phyloP scores from a whole-genome alignment of 352 stramenopile species.

The Globisporangium paroecandrum region DNA sequence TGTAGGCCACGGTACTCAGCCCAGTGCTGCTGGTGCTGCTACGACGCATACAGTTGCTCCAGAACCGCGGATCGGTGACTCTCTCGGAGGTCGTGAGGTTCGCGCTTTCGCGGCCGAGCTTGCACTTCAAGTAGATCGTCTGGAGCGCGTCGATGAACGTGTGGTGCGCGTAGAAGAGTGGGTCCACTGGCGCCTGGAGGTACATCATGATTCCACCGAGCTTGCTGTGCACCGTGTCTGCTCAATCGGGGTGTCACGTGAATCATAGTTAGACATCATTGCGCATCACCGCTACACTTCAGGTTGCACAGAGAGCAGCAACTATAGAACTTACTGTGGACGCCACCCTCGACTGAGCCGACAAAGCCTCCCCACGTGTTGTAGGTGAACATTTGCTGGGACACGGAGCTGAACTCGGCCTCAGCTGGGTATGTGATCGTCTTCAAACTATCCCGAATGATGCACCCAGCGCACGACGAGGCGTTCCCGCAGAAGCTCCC shows the following conservation, averaged over 20 bases:
- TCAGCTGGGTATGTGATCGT: constrained; percentile 26
- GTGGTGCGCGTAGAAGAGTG: constrained; percentile 57
- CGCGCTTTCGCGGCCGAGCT: constrained; percentile 13
- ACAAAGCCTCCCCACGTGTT: constrained; percentile 26
- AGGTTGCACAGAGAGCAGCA: background rate
- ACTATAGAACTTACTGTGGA: constrained; percentile 41
- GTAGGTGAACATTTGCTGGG: constrained; percentile 43
- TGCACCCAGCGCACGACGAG: constrained; percentile 24
- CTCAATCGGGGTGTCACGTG: background rate
- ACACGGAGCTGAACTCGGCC: constrained; percentile 37
- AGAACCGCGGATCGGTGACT: constrained; percentile 32
- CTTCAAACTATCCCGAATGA: constrained; percentile 24
- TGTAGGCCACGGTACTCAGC: too few relatives aligned
- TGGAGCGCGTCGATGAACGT: constrained; percentile 41
- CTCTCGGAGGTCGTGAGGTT: constrained; percentile 26
- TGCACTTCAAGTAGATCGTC: constrained; percentile 57
- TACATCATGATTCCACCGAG: constrained; percentile 46
- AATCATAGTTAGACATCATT: background rate
- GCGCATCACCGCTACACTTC: too few relatives aligned
- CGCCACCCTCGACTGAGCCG: constrained; percentile 30
- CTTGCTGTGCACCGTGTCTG: constrained; percentile 43
- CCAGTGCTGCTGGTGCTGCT: constrained; percentile 2
- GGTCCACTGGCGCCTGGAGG: constrained; percentile 43
- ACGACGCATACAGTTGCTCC: constrained; percentile 24
- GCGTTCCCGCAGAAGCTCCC: constrained; percentile 46